Conservation (phyloP, 306 rosid species). For the Fragaria ananassa region DNA sequence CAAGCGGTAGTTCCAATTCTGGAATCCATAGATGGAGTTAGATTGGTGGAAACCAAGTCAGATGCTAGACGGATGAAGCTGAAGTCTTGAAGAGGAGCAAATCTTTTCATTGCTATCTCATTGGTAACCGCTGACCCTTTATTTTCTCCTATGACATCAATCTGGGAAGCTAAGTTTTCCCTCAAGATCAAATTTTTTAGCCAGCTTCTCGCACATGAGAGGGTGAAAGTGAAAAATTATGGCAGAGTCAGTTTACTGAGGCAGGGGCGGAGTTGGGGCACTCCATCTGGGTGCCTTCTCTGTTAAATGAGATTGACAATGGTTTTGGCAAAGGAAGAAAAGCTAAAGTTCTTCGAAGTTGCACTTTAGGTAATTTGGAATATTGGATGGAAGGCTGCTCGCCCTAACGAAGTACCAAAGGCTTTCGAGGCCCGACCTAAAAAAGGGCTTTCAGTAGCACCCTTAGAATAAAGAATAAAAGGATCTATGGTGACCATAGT, state of each 20-base stretch:
- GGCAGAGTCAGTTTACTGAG: not conserved
- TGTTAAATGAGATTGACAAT: not conserved
- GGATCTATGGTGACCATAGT: not conserved
- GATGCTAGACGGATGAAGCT: not conserved
- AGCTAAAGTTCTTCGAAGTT: not conserved
- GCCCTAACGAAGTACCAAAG: no score
- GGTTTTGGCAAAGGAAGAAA: not conserved
- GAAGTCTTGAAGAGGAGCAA: not conserved
- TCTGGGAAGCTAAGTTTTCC: not conserved
- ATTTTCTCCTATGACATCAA: not conserved
- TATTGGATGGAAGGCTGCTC: not conserved
- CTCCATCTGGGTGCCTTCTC: not conserved
- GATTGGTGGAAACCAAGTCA: not conserved
- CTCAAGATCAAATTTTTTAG: not conserved
- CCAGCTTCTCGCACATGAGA: not conserved
- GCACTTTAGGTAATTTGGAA: not conserved
- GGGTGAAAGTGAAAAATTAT: not conserved
- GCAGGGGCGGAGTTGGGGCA: not conserved
- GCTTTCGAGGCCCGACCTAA: no score
- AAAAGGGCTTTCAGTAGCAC: no score
- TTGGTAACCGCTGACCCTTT: not conserved
- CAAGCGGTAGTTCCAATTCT: not conserved
- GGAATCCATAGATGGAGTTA: not conserved
- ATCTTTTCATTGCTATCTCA: not conserved
- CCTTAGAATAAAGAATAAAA: not conserved